A percentile compares a stretch with the other conserved stretches of the same genome.
Evolutionary conservation across 2,329 filamentous ascomycete genomes (phyloP).

Genomic region (Aspergillus hiratsukae): DNA sequence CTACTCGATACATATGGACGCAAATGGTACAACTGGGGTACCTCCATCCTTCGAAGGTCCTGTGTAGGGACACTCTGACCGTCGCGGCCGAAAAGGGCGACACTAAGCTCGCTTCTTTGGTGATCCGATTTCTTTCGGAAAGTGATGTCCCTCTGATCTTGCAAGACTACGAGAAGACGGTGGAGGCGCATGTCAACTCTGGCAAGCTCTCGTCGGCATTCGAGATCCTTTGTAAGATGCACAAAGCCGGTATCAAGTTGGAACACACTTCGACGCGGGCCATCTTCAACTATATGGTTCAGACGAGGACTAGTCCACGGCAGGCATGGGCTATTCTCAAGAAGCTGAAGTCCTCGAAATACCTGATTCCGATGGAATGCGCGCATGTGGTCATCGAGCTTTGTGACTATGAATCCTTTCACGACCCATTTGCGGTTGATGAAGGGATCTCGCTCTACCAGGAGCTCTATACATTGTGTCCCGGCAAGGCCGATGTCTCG

Average conservation of each 20-base stretch:
- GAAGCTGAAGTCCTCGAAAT: slow-evolving; percentile 47
- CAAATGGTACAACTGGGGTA: slow-evolving; percentile 56
- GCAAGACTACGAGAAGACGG: slow-evolving; percentile 75
- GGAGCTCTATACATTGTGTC: slow-evolving; percentile 50
- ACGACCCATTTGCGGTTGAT: slow-evolving; percentile 35
- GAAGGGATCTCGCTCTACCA: slow-evolving; percentile 59
- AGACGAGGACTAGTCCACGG: slow-evolving; percentile 43
- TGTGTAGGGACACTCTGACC: slow-evolving; percentile 65
- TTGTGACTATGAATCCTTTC: slow-evolving; percentile 39
- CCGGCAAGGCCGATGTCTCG: slow-evolving; percentile 36
- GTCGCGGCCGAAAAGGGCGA: slow-evolving; percentile 68
- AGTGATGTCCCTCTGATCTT: slow-evolving; percentile 53
- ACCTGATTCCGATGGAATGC: slow-evolving; percentile 47
- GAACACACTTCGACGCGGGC: slow-evolving; percentile 59
- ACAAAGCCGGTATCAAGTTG: slow-evolving; percentile 55
- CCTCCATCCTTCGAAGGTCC: slow-evolving; percentile 59
- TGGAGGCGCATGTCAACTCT: slow-evolving; percentile 62
- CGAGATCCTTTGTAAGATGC: slow-evolving; percentile 69
- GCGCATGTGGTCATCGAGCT: slow-evolving; percentile 49
- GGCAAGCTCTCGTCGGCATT: slow-evolving; percentile 64
- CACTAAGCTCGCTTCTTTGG: slow-evolving; percentile 62
- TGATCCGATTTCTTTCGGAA: slow-evolving; percentile 61
- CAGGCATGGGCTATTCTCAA: slow-evolving; percentile 56
- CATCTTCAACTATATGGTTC: slow-evolving; percentile 55
- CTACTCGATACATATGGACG: slow-evolving; percentile 68